Evolutionary conservation across 208 protist genomes (phyloP).

Genomic region (Acanthamoeba castellanii): DNA sequence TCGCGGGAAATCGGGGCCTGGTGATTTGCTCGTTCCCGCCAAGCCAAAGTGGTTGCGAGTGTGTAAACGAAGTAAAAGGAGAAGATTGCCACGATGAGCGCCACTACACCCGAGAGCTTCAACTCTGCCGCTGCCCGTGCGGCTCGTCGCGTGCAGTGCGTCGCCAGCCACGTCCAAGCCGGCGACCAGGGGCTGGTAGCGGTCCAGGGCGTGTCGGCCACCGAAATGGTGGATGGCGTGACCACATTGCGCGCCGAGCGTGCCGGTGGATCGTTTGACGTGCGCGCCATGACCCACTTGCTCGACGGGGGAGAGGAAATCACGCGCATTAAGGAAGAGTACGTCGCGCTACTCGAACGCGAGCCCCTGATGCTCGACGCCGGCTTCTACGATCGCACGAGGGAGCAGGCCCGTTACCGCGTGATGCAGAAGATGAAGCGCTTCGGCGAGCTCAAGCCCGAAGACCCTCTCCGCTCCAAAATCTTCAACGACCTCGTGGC

Average conservation of each 20-base stretch:
- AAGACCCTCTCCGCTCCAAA: not conserved
- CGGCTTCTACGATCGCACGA: conserved; percentile 63
- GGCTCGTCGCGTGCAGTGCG: not conserved
- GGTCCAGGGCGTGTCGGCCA: not conserved
- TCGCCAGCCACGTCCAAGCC: not conserved
- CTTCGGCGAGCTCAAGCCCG: conserved; percentile 21
- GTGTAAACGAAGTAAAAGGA: not conserved
- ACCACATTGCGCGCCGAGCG: not conserved
- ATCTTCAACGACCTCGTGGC: conserved; percentile 45
- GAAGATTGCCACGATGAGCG: not conserved
- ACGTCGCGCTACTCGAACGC: not conserved
- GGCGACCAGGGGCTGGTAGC: not conserved
- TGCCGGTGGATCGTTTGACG: conserved; percentile 20
- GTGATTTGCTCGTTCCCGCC: no score
- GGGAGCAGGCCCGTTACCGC: conserved; percentile 44
- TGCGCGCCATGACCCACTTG: conserved; percentile 62
- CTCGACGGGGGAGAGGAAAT: conserved; percentile 53
- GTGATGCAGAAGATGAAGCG: conserved; percentile 67
- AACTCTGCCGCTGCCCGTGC: not conserved
- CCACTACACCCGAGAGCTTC: not conserved
- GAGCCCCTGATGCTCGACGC: conserved; percentile 47
- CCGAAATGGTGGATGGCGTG: not conserved
- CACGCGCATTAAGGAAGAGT: conserved; percentile 37
- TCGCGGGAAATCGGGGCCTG: no score
- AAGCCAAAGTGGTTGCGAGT: no score